A percentile compares a stretch with the other conserved stretches of the same genome.
Evolutionary conservation across 179 eudicot genomes (phyloP).

Genomic region (Heliamphora pulchella): DNA sequence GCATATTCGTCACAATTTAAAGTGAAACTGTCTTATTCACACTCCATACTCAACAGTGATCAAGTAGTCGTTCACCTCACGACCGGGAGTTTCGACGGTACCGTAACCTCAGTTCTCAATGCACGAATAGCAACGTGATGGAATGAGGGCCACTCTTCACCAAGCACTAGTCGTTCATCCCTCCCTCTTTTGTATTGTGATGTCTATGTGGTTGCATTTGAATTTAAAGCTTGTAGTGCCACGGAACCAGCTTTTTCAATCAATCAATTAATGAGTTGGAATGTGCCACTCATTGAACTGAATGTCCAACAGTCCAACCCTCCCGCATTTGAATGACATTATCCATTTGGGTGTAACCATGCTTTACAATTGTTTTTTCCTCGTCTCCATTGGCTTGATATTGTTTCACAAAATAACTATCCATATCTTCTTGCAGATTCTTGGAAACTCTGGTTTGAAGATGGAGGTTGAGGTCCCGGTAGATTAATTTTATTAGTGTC

Average conservation of each 20-base stretch:
- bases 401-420: background rate
- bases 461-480: conserved; percentile 95
- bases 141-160: too few relatives aligned
- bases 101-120: too few relatives aligned
- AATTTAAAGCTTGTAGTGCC: too few relatives aligned
- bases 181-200: background rate
- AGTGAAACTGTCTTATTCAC: too few relatives aligned
- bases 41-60: too few relatives aligned
- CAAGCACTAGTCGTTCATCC: too few relatives aligned
- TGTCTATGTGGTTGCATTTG: background rate
- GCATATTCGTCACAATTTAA: too few relatives aligned
- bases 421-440: conserved; percentile 42
- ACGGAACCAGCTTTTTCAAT: too few relatives aligned
- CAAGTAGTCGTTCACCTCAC: too few relatives aligned
- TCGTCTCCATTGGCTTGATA: background rate
- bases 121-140: too few relatives aligned
- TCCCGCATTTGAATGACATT: background rate
- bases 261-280: background rate
- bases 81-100: too few relatives aligned
- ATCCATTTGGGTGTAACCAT: background rate
- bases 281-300: background rate
- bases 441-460: conserved; percentile 58
- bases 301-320: background rate
- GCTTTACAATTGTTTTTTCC: background rate
- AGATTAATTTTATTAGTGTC: conserved; percentile 29